These are phyloP conservation scores for Artemisia argyi DNA, from an alignment of 129 eudicot genomes.

Conservation along the genomic window DNA sequence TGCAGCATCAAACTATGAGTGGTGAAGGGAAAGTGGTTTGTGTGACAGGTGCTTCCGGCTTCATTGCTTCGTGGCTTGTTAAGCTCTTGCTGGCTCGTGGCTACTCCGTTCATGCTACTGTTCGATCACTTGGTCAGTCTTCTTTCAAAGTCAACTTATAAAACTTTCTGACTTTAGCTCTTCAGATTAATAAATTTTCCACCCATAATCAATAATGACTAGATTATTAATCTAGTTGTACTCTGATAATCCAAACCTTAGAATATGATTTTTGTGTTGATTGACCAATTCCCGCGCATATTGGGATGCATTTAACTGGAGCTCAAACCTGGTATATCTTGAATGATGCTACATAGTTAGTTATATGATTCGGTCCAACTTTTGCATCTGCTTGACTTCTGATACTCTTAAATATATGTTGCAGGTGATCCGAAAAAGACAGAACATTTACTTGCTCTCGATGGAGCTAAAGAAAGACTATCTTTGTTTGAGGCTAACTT, in stretches of 20 bases:
- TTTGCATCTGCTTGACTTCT: too few relatives aligned
- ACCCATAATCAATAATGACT: too few relatives aligned
- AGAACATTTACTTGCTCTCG: not conserved
- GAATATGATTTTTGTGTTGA: too few relatives aligned
- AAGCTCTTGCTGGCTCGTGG: conserved; percentile 44
- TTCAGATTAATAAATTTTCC: too few relatives aligned
- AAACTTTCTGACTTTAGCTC: too few relatives aligned
- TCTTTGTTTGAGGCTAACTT: not conserved
- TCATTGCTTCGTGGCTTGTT: conserved; percentile 58
- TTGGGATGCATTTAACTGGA: too few relatives aligned
- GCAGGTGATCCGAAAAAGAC: not conserved
- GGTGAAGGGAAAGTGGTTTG: conserved; percentile 43
- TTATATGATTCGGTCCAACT: too few relatives aligned
- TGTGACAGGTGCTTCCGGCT: conserved; percentile 64
- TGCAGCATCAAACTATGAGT: conserved; percentile 23
- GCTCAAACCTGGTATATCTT: too few relatives aligned
- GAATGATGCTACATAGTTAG: too few relatives aligned
- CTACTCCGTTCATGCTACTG: conserved; percentile 53
- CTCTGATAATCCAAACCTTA: too few relatives aligned
- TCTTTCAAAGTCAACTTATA: not conserved
- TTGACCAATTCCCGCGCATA: too few relatives aligned
- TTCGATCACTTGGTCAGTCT: conserved; percentile 36
- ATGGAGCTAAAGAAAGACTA: not conserved
- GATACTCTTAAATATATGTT: not conserved
- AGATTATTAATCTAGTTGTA: too few relatives aligned